Conservation (phyloP, 106 monocot species). For the Alisma plantagoaquatica region DNA sequence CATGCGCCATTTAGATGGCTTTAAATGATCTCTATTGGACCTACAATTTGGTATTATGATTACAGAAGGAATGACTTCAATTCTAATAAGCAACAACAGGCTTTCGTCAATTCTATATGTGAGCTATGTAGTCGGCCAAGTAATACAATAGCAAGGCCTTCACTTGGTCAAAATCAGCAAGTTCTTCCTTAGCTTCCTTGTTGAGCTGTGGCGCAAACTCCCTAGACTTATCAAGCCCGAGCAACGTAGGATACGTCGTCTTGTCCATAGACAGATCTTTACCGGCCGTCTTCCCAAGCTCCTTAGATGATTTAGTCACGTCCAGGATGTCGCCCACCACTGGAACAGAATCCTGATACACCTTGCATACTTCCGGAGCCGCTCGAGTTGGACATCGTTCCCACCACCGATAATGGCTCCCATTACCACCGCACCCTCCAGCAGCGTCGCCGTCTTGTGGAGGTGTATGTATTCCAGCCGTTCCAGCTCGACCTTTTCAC, state of each 20-base stretch:
- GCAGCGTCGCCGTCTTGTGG: too few species aligned
- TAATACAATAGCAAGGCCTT: slow-evolving; percentile 52
- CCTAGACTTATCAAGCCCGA: slow-evolving; percentile 61
- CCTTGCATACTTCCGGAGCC: slow-evolving; percentile 40
- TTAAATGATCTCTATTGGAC: too few species aligned
- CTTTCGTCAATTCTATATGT: slow-evolving; percentile 52
- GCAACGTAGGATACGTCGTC: slow-evolving; percentile 70
- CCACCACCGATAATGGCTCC: slow-evolving; percentile 70
- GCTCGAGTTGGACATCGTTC: slow-evolving; percentile 38
- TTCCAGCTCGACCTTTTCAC: slow-evolving; percentile 25
- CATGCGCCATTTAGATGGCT: too few species aligned
- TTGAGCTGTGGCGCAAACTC: slow-evolving; percentile 57
- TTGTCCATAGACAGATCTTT: slow-evolving; percentile 68
- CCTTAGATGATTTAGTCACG: too few species aligned
- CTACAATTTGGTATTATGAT: too few species aligned
- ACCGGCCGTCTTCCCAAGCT: slow-evolving; percentile 74
- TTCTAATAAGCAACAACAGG: too few species aligned
- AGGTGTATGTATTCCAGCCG: slow-evolving; percentile 8
- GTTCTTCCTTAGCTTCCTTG: slow-evolving; percentile 42
- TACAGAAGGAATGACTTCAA: too few species aligned
- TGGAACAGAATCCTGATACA: slow-evolving; percentile 70
- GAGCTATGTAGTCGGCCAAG: slow-evolving; percentile 60
- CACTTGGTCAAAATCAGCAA: slow-evolving; percentile 36
- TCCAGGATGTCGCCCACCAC: too few species aligned
- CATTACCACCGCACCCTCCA: slow-evolving; percentile 61